Base-by-base conservation (phyloP, 371 early-diverging fungal species). In the Mucor ambiguus region DNA sequence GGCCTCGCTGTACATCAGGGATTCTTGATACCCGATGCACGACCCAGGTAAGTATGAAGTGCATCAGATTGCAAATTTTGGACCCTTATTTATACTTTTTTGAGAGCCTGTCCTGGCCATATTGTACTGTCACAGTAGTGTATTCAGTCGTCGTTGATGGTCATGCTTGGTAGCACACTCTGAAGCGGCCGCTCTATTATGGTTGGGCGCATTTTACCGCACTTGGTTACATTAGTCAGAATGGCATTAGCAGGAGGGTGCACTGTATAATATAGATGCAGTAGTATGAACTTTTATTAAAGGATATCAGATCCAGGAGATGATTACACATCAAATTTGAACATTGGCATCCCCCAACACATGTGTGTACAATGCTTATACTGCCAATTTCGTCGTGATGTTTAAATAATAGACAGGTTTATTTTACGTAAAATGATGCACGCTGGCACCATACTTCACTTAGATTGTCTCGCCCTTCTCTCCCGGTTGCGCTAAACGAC, bases 21-120 rank as follows among this genome's bases (percentile, higher is more conserved):
- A 64, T 75, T 65, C 46, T 48, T 78, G 79, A 76, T 70, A 66
- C 71, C 69, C 66, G 57, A 59, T 70, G 60, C 64, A 73, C 79
- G 74, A 68, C 76, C 73, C 79, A 78, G 79, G 79, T 78, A 78
- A 78, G 79, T 78, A 78, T 78, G 79, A 63, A 55, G 49, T 52
- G 26, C 59, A 61, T 61, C 32, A n/a, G 26, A 68, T 24, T 68
- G 56, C 61, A 49, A 41, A 55, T 60, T 58, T 41, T 3, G 2
- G 2, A 1, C 24, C 7, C 20, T 43, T 68, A 58, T 74, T 67
- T 74, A 74, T 74, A 74, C 60, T 68, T 74, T 74, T 74, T 68
- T 56, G 26, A 56, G 56, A 16, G 10, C 2, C 10, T 14, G 33
- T 56, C 16, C 56, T 56, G 2, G 12, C n/a, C 20, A 5, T 18